Base-by-base conservation (phyloP, 495 filamentous ascomycete species). In the Ramalina peruviana region DNA sequence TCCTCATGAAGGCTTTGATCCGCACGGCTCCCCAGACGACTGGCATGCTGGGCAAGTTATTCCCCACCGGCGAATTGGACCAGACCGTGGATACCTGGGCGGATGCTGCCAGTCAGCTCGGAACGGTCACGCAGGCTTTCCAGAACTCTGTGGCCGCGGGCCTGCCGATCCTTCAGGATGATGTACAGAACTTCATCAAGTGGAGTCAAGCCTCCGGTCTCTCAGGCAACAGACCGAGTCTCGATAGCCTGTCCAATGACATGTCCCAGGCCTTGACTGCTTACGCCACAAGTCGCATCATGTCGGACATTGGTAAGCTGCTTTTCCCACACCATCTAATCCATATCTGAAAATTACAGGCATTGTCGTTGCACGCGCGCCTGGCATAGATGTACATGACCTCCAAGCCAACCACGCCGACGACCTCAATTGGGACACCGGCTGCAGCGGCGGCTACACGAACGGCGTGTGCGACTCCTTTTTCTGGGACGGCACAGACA, bases 401-500 rank as follows among this genome's bases (percentile, higher is more conserved):
- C 47, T 49, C 13, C 47, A 49, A 49, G 33, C 45, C 23, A 49
- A 49, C n/a, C 17, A 27, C 20, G 38, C 33, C 6, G n/a, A 43
- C 33, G 21, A 44, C 3, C 36, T 49, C 2, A 41, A 20, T 21
- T 49, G 47, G 47, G 3, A 49, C 30, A 49, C 47, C 19, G 33
- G 36, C 36, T 49, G 47, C 36, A 21, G 30, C 13, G 23, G 23
- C 4, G 47, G 36, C 20, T 49, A 49, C 20, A 23, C 21, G 3
- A 49, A 41, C 38, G 47, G 47, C 12, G 33, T 49, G 5, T 49
- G 47, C 38, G 36, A 23, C 33, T 21, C 21, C 13, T 49, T 26
- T 19, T 49, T 49, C 47, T 49, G 20, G 17, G 47, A 49, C 37
- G 47, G 37, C 1, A 49, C 21, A 49, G 47, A 49, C 47, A 49